These are phyloP conservation scores for Ceratocystis lukuohia DNA, from an alignment of 2,329 filamentous ascomycete genomes.

Conservation along the genomic window DNA sequence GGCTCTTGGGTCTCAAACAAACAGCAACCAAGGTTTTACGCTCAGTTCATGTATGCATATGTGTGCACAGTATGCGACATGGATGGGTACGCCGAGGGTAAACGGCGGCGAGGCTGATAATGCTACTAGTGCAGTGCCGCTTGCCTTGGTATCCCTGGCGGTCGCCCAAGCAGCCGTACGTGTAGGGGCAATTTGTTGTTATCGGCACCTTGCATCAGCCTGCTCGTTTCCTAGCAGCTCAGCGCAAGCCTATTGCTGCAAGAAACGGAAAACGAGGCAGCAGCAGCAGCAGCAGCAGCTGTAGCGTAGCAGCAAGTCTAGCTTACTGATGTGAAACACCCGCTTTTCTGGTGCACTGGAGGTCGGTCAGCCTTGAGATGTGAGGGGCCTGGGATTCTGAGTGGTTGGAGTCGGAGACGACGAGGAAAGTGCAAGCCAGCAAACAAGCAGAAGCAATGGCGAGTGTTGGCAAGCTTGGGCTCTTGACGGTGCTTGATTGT, in stretches of 20 bases:
- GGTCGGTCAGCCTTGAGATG: not conserved
- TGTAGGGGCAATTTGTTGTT: not conserved
- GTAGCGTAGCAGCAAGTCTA: not conserved
- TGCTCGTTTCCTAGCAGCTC: not conserved
- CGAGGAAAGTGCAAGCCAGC: not conserved
- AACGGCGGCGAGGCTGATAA: no score
- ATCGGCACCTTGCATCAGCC: slow-evolving; percentile 1
- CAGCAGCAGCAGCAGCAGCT: not conserved
- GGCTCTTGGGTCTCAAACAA: not conserved
- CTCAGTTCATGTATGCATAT: not conserved
- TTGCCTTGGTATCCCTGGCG: no score
- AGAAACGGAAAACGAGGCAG: not conserved
- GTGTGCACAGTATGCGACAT: not conserved
- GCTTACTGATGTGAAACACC: not conserved
- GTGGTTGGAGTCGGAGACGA: not conserved
- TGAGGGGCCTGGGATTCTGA: not conserved
- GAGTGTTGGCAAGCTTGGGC: not conserved
- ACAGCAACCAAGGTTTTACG: not conserved
- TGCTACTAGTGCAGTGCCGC: no score
- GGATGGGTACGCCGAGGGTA: no score
- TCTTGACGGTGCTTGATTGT: not conserved
- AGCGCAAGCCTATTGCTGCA: not conserved
- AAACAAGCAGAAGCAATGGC: not conserved
- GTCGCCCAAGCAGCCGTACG: not conserved
- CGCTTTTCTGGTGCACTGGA: not conserved